Base-by-base conservation (phyloP, 768 basidiomycete species). In the Termitomyces eurrhizus region DNA sequence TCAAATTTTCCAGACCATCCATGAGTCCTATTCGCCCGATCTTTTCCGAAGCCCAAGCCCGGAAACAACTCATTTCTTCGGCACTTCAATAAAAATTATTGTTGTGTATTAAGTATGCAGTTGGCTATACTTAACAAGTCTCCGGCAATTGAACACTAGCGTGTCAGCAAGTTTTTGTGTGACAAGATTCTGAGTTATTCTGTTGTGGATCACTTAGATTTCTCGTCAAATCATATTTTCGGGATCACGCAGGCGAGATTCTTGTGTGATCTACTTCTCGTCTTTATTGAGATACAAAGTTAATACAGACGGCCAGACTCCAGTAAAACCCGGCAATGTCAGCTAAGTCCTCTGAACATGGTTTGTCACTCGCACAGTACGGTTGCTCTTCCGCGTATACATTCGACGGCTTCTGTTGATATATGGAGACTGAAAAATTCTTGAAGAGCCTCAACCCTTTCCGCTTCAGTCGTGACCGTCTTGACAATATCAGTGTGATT, bases 351-450 rank as follows among this genome's bases (percentile, higher is more conserved):
- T 29, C 29, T 29, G 29, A 29, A 39, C 37, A 53, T 26, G 9
- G 14, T 9, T 2, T 36, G 5, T 41, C 24, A 39, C 52, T 53
- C 52, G 39, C 52, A 26, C 9, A 53, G 16, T 7, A 78, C 13
- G 95, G 79, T 68, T 95, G 32, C 56, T 54, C 58, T 62, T 12
- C 58, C 61, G 9, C 26, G 55, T 26, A 65, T 62, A 32, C 58
- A 35, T 26, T 57, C 18, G 7, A 65, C 35, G 24, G 39, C 61
- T 13, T 59, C 51, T 35, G 32, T 2, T n/a, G n/a, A 13, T 48
- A 64, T 51, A 39, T 54, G 52, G 3, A 62, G 49, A 16, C 61
- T 58, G 21, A 65, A 65, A 11, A 65, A 57, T 44, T 62, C 61
- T 45, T 29, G 56, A 39, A 64, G 61, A 24, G 52, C 58, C 36